Evolutionary conservation across 345 rosid species (phyloP), one percentile per base, ranked within the genome.

Genomic region (Brassica rapa): DNA sequence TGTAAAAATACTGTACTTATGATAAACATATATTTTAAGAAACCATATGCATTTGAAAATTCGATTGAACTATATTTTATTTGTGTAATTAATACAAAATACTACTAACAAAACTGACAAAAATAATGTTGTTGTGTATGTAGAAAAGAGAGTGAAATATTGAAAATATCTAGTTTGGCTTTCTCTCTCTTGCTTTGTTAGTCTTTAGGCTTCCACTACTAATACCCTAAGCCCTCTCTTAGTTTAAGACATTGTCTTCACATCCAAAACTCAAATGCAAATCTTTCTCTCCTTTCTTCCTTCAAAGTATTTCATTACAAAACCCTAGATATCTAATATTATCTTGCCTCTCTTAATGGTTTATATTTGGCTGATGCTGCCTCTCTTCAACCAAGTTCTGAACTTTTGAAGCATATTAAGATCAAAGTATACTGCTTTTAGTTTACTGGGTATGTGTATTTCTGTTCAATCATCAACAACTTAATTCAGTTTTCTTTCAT

Each of bases 221-320:
- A 70, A 80, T 80, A 80, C 84, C 83, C 83, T 84, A 86, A 83
- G 86, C 88, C 57, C 82, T 51, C 60, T 68, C 80, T 79, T 72
- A 72, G 87, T 73, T 87, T 85, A 83, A 82, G 86, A 69, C 79
- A 75, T 69, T 57, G 70, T 46, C 87, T 85, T 86, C 89, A 81
- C 84, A 74, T 8, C 57, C 87, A 85, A 82, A 86, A 81, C 82
- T 69, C 87, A 73, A 71, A 83, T 79, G 59, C 78, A 81, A 85
- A 82, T 59, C 81, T 78, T 81, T 81, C 62, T 55, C 72, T 57
- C 73, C 75, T 51, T 68, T 71, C 81, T 72, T 39, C 67, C 72
- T 73, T 80, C 64, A 75, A 63, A 74, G 33, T 64, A 53, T 59
- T 60, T 70, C 71, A 29, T 71, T 64, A 68, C 21, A 59, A 59